Evolutionary conservation across 495 filamentous ascomycete genomes (phyloP).

Genomic region (Neurospora hispaniola): DNA sequence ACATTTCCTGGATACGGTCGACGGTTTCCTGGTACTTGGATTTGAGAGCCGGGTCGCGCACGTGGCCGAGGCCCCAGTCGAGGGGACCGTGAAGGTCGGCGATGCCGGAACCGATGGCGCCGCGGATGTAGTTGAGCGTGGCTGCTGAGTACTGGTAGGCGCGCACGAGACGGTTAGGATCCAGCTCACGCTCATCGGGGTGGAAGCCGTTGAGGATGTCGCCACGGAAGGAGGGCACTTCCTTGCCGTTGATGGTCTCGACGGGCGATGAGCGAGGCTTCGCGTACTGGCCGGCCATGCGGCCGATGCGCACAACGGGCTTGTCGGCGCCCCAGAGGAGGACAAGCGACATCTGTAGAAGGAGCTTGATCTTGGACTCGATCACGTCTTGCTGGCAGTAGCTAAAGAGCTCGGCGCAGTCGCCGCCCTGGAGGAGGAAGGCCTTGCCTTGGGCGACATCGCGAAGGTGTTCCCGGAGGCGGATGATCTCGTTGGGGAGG

Average conservation of each 20-base stretch:
- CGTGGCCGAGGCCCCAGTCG: slow-evolving; percentile 93
- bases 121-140: slow-evolving; percentile 85
- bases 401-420: slow-evolving; percentile 95
- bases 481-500: slow-evolving; percentile 73
- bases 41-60: slow-evolving; percentile 71
- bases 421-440: slow-evolving; percentile 90
- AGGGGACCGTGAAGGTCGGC: slow-evolving; percentile 89
- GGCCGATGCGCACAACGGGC: slow-evolving; percentile 85
- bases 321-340: slow-evolving; percentile 85
- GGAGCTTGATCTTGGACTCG: slow-evolving; percentile 89
- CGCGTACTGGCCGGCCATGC: slow-evolving; percentile 95
- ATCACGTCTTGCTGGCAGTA: slow-evolving; percentile 88
- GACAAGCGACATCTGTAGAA: slow-evolving; percentile 91
- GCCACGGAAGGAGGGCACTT: slow-evolving; percentile 83
- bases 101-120: slow-evolving; percentile 73
- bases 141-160: slow-evolving; percentile 94
- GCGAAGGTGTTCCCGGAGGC: slow-evolving; percentile 60
- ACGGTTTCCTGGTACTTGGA: slow-evolving; percentile 77
- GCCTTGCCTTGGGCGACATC: slow-evolving; percentile 89
- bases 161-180: slow-evolving; percentile 72
- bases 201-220: slow-evolving; percentile 92
- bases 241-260: slow-evolving; percentile 66
- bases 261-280: slow-evolving; percentile 87
- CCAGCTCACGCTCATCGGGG: slow-evolving; percentile 57
- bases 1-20: slow-evolving; percentile 73